Evolutionary conservation across 176 grass and related monocot genomes (phyloP).

Genomic region (Elaeis guineensis): DNA sequence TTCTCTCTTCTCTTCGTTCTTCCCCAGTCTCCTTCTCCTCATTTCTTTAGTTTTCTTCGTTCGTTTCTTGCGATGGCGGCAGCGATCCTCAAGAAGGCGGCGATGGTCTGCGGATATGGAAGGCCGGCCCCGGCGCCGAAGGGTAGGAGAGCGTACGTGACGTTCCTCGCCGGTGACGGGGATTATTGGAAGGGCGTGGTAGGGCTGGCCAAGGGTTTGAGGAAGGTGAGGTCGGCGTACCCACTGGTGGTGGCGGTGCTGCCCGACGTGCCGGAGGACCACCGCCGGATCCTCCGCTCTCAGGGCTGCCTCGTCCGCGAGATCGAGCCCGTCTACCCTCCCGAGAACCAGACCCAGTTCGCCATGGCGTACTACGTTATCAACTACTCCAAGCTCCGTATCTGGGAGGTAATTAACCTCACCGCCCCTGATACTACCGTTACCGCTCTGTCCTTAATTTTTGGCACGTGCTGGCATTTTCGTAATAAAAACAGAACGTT

Average conservation of each 20-base stretch:
- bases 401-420: slow-evolving; percentile 61
- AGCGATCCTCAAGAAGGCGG: no score
- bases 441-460: no score
- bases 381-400: slow-evolving; percentile 96
- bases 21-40: no score
- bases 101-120: no score
- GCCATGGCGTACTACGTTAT: slow-evolving; percentile 92
- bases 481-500: no score
- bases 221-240: slow-evolving; percentile 32
- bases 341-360: slow-evolving; percentile 55
- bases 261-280: slow-evolving; percentile 50
- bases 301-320: slow-evolving; percentile 71
- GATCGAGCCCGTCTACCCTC: slow-evolving; percentile 64
- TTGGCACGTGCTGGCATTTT: no score
- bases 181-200: slow-evolving; percentile 81
- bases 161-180: slow-evolving; percentile 66
- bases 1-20: no score
- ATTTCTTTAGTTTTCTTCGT: no score
- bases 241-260: slow-evolving; percentile 72
- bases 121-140: neutral
- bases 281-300: slow-evolving; percentile 21
- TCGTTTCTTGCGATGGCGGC: no score
- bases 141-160: slow-evolving; percentile 42
- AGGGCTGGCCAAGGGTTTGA: slow-evolving; percentile 62
- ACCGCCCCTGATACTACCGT: no score